phyloP scores from a whole-genome alignment of 2,329 filamentous ascomycete species.

The Blastomyces percursus region DNA sequence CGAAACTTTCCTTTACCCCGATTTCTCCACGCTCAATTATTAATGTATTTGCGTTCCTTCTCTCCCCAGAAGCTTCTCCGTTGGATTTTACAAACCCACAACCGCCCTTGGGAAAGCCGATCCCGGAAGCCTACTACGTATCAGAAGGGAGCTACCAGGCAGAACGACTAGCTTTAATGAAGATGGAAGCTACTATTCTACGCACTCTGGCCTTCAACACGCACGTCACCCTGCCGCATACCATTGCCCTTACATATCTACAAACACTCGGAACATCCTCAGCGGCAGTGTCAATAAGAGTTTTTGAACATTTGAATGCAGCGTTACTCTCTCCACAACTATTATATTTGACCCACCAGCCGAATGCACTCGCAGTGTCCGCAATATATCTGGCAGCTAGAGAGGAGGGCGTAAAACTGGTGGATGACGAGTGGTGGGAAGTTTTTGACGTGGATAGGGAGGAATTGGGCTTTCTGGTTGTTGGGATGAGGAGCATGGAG shows the following conservation, averaged over 20 bases:
- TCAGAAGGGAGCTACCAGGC: constrained; percentile 61
- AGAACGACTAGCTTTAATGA: constrained; percentile 54
- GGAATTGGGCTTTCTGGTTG: constrained; percentile 84
- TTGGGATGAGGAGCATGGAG: constrained; percentile 69
- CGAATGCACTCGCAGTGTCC: constrained; percentile 70
- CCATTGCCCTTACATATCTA: constrained; percentile 80
- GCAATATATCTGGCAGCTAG: constrained; percentile 82
- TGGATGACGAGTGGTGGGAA: constrained; percentile 89
- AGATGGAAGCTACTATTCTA: constrained; percentile 67
- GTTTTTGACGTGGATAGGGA: constrained; percentile 94
- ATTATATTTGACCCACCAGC: constrained; percentile 86
- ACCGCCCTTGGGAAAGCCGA: constrained; percentile 22
- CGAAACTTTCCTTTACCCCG: constrained; percentile 70
- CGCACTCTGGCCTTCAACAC: constrained; percentile 68
- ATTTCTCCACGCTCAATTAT: constrained; percentile 68
- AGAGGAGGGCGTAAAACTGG: constrained; percentile 65
- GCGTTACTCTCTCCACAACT: constrained; percentile 78
- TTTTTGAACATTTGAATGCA: constrained; percentile 72
- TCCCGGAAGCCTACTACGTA: constrained; percentile 54
- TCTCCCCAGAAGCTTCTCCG: constrained; percentile 48
- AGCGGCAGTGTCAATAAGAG: constrained; percentile 50
- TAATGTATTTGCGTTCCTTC: constrained; percentile 74
- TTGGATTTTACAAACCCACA: constrained; percentile 34
- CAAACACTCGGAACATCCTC: constrained; percentile 68
- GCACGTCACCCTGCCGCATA: constrained; percentile 74